Percentiles rank a stretch among this genome's conserved stretches.
Evolutionary conservation across 176 grass and related monocot species (phyloP).

Genomic region (Aegilops bicornis): DNA sequence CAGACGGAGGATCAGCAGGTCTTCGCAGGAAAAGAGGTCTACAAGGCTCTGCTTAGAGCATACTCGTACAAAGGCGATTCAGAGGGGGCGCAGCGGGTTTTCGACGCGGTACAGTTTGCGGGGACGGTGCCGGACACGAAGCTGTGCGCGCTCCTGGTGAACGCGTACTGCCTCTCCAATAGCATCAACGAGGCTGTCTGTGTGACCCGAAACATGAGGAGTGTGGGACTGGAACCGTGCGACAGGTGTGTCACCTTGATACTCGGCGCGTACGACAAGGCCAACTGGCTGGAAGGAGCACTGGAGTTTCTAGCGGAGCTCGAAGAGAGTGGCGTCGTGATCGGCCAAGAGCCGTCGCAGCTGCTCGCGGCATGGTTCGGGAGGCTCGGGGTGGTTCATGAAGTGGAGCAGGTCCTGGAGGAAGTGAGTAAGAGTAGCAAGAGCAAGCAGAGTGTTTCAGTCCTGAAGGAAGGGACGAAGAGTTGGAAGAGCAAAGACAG

Average conservation of each 20-base stretch:
- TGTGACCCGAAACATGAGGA: conserved; percentile 73
- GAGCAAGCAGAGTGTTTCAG: background rate
- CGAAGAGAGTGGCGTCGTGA: conserved; percentile 48
- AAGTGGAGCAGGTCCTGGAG: conserved; percentile 59
- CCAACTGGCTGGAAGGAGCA: conserved; percentile 50
- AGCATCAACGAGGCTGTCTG: conserved; percentile 36
- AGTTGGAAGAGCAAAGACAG: background rate
- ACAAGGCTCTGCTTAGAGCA: conserved; percentile 88
- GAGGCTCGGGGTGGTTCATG: conserved; percentile 63
- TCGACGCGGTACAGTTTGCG: conserved; percentile 64
- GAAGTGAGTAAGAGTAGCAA: conserved; percentile 27
- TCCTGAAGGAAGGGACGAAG: background rate
- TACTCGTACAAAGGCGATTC: conserved; percentile 65
- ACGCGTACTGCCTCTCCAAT: conserved; percentile 65
- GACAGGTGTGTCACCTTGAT: conserved; percentile 60
- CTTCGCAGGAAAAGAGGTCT: conserved; percentile 68
- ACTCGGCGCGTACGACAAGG: conserved; percentile 57
- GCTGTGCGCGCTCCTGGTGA: conserved; percentile 75
- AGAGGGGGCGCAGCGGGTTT: conserved; percentile 68
- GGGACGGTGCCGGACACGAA: conserved; percentile 67
- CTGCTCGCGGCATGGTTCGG: conserved; percentile 65
- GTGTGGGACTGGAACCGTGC: conserved; percentile 42
- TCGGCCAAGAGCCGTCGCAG: conserved; percentile 56
- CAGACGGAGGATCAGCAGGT: conserved; percentile 60
- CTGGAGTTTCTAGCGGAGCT: conserved; percentile 73